A percentile compares a stretch with the other conserved stretches of the same genome.
phyloP scores from a whole-genome alignment of 352 stramenopile genomes.

The Albugo candida region DNA sequence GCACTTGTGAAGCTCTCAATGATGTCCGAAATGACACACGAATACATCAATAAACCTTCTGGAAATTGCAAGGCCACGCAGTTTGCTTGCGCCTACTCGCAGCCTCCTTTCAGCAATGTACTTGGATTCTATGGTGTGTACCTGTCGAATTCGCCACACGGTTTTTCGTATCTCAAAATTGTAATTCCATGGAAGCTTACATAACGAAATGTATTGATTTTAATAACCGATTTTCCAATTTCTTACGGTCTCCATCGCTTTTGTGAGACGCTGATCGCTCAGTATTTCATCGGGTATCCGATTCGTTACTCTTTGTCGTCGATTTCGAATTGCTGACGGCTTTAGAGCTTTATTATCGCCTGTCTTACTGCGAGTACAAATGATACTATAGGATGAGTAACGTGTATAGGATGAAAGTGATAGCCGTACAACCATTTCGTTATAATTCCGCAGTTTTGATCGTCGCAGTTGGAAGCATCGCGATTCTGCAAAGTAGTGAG shows the following conservation, averaged over 20 bases:
- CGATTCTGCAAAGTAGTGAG: background rate
- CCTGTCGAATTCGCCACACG: constrained; percentile 86
- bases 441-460: background rate
- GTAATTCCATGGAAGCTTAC: constrained; percentile 92
- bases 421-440: too few relatives aligned
- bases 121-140: background rate
- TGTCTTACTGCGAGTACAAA: constrained; percentile 5
- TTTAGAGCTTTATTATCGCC: constrained; percentile 4
- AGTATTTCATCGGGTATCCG: constrained; percentile 83
- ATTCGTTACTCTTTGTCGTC: constrained; percentile 52
- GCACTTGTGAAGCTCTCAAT: constrained; percentile 88
- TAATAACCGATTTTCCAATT: background rate
- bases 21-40: constrained; percentile 96
- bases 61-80: constrained; percentile 97
- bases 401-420: too few relatives aligned
- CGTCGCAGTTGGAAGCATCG: constrained; percentile 3
- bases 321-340: constrained; percentile 9
- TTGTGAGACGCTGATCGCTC: constrained; percentile 71
- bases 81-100: constrained; percentile 35
- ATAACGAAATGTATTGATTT: background rate
- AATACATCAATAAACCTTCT: constrained; percentile 96
- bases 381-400: too few relatives aligned
- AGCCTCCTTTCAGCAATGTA: constrained; percentile 3
- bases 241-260: constrained; percentile 74
- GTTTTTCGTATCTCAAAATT: constrained; percentile 98